Percentiles rank a stretch among this genome's conserved stretches.
These are phyloP conservation scores for Lantana camara DNA, from an alignment of 257 asterid genomes.

Conservation along the genomic window DNA sequence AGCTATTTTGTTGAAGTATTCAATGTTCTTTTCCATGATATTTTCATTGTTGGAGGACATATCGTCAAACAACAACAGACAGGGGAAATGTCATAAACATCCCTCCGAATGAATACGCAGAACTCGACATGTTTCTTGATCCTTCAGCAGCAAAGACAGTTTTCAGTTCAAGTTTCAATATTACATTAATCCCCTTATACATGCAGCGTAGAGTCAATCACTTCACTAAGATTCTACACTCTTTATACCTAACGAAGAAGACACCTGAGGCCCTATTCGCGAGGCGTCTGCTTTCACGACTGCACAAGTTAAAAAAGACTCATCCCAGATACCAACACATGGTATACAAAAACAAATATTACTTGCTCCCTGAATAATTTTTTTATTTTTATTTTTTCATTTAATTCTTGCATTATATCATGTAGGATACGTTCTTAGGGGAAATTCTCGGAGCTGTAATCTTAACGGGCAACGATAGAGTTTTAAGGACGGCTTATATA, in stretches of 20 bases:
- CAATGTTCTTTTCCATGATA: conserved; percentile 45
- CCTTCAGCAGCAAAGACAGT: conserved; percentile 76
- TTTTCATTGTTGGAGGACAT: conserved; percentile 78
- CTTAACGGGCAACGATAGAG: conserved; percentile 48
- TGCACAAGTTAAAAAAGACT: conserved; percentile 51
- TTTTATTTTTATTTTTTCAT: no score
- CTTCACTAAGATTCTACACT: conserved; percentile 31
- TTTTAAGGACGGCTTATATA: conserved; percentile 42
- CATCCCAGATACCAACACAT: no score
- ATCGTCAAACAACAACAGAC: conserved; percentile 33
- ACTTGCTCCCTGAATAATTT: no score
- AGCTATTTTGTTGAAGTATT: no score
- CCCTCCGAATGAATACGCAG: conserved; percentile 64
- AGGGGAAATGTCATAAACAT: conserved; percentile 68
- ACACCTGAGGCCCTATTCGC: conserved; percentile 69
- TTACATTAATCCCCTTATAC: conserved; percentile 74
- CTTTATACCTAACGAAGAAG: conserved; percentile 39
- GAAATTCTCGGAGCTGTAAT: conserved; percentile 82
- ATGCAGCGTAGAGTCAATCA: conserved; percentile 53
- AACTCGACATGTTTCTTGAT: conserved; percentile 80
- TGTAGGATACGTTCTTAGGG: conserved; percentile 72
- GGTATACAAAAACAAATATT: no score
- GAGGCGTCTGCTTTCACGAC: conserved; percentile 49
- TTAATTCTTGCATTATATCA: background rate
- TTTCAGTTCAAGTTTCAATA: conserved; percentile 46